A percentile compares a stretch with the other conserved stretches of the same genome.
phyloP scores from a whole-genome alignment of 2,329 filamentous ascomycete species.

The Diaporthe humulicola region DNA sequence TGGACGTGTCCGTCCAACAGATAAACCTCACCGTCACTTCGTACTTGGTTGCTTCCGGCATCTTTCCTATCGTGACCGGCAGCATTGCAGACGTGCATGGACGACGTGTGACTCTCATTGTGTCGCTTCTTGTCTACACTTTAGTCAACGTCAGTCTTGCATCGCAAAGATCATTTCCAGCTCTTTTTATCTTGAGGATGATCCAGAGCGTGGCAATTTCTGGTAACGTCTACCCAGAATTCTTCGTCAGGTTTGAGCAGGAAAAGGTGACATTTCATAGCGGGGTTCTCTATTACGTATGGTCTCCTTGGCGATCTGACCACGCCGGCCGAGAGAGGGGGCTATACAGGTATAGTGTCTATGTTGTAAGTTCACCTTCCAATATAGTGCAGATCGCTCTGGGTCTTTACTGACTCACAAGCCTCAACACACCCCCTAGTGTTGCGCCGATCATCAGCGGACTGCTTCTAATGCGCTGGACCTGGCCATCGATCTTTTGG shows the following conservation, averaged over 20 bases:
- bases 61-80: conserved; percentile 40
- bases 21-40: conserved; percentile 39
- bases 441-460: conserved; percentile 17
- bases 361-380: background rate
- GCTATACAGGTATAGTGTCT: conserved; percentile 5
- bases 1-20: conserved; percentile 36
- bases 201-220: conserved; percentile 39
- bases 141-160: conserved; percentile 37
- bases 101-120: conserved; percentile 35
- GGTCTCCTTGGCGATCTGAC: conserved; percentile 12
- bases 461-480: conserved; percentile 4
- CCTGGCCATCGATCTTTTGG: conserved; percentile 21
- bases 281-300: conserved; percentile 9
- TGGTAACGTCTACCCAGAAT: background rate
- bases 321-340: conserved; percentile 6
- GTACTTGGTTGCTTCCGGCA: conserved; percentile 36
- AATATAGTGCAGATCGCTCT: background rate
- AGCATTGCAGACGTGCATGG: conserved; percentile 38
- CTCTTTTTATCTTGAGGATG: conserved; percentile 39
- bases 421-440: conserved; percentile 18
- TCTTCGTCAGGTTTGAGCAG: background rate
- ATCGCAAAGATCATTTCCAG: conserved; percentile 30
- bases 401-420: background rate
- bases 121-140: conserved; percentile 28
- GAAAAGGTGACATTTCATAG: background rate